Evolutionary conservation across 2,329 filamentous ascomycete genomes (phyloP).

Genomic region (Pseudogymnoascus sp.): DNA sequence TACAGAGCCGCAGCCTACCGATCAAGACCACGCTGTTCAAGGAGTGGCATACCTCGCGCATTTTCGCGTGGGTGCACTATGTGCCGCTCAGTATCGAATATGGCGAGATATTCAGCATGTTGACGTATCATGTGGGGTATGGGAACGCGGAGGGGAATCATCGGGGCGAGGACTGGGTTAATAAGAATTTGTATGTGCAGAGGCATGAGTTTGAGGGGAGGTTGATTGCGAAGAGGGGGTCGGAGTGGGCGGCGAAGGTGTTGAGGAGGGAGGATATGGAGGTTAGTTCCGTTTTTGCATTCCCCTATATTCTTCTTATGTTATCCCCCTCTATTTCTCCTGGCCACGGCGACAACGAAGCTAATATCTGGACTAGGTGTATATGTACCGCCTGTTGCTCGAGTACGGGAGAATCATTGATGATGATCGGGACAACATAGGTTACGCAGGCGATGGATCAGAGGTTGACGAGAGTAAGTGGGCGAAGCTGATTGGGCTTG

Average conservation of each 20-base stretch:
- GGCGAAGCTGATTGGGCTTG: neutral
- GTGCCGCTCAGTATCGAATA: constrained; percentile 71
- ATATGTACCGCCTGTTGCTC: constrained; percentile 55
- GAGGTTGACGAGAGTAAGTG: constrained; percentile 21
- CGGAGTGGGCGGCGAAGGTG: constrained; percentile 63
- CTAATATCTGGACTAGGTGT: constrained; percentile 35
- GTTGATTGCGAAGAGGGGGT: constrained; percentile 55
- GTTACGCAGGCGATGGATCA: constrained; percentile 27
- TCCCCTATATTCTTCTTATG: neutral
- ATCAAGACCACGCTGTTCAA: constrained; percentile 71
- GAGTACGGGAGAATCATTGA: constrained; percentile 46
- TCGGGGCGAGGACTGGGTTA: constrained; percentile 38
- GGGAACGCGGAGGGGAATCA: constrained; percentile 38
- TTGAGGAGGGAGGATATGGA: constrained; percentile 65
- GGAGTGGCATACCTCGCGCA: constrained; percentile 71
- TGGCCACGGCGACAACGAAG: neutral
- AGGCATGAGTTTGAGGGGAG: constrained; percentile 47
- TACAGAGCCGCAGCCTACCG: constrained; percentile 59
- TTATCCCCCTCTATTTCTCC: constrained; percentile 7
- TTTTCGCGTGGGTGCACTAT: constrained; percentile 72
- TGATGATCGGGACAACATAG: constrained; percentile 28
- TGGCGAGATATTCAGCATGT: constrained; percentile 60
- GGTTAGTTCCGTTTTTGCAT: constrained; percentile 40
- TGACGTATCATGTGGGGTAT: constrained; percentile 66
- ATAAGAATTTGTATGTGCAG: constrained; percentile 28